Evolutionary conservation across 1,284 basidiomycete species (phyloP), one percentile per base, ranked within the genome.

Genomic region (Mycosarcoma maydis): DNA sequence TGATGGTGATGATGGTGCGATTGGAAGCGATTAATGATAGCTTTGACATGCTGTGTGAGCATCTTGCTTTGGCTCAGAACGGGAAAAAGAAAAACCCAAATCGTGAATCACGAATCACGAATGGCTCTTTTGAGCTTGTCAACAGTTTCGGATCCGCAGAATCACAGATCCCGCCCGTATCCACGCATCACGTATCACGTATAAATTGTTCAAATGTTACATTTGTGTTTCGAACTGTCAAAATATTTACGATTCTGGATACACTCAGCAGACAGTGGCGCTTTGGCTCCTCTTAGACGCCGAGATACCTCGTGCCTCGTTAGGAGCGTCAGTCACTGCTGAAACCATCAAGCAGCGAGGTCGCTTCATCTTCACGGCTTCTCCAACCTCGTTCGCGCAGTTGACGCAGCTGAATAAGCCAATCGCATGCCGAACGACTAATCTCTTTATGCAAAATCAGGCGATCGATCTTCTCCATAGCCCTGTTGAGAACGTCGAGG

Each of bases 331-430:
- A n/a, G n/a, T 48, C 34, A 46, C 50, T 54, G 26, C 19, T 22
- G 9, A 20, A n/a, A 26, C n/a, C 14, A 11, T 39, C 43, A 16
- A 50, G 30, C 20, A 24, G 20, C 36, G 45, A 45, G 32, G 46
- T 42, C 7, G 17, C 22, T 20, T 55, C 56, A 8, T 46, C 38
- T 2, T 49, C 43, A 6, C 33, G 46, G 6, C 13, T 19, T n/a
- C 2, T 33, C 67, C 67, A 70, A 10, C 48, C 61, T 27, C 48
- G 40, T 16, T 53, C 41, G 14, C 67, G 56, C 5, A 70, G 30
- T 11, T 26, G 29, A 22, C 52, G 44, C 23, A 70, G 32, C 29
- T 65, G 34, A 34, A 56, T 36, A n/a, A 70, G 48, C 67, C 60
- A 70, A 6, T 44, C 41, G 39, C 50, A 52, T 5, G 67, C 61